Conservation (phyloP, 148 eudicot species). For the Bassia scoparia region DNA sequence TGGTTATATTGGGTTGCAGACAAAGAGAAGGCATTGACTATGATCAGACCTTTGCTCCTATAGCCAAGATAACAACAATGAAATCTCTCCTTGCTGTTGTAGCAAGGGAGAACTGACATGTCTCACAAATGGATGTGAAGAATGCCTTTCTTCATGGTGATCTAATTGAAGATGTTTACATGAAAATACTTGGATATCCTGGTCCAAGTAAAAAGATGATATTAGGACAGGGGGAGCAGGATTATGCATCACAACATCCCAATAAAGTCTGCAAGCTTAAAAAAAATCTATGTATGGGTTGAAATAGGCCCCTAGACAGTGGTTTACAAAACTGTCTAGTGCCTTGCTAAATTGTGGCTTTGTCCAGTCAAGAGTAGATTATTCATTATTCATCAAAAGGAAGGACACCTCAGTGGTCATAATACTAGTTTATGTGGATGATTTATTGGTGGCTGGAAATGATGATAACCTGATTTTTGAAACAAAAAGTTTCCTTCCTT, state of each 20-base stretch:
- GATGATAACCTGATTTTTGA: neutral
- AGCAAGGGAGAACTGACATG: neutral
- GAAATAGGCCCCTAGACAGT: too few relatives aligned
- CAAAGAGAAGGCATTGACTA: neutral
- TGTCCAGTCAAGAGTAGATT: neutral
- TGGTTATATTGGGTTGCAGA: too few relatives aligned
- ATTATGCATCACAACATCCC: neutral
- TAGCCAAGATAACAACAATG: neutral
- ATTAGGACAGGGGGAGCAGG: neutral
- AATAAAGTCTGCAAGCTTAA: neutral
- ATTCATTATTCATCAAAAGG: neutral
- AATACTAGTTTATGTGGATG: neutral
- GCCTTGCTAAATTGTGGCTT: neutral
- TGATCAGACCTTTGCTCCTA: neutral
- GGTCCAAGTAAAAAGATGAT: neutral
- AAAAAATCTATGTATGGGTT: neutral
- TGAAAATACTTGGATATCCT: neutral
- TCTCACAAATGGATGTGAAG: conserved; percentile 6
- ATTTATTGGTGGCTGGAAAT: neutral
- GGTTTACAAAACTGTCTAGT: neutral
- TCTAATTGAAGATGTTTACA: too few relatives aligned
- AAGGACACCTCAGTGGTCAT: neutral
- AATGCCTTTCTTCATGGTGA: too few relatives aligned
- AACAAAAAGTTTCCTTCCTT: neutral
- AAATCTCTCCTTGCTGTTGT: neutral